phyloP scores from a whole-genome alignment of 768 basidiomycete species.

The Pleurotus salmoneostramineus region DNA sequence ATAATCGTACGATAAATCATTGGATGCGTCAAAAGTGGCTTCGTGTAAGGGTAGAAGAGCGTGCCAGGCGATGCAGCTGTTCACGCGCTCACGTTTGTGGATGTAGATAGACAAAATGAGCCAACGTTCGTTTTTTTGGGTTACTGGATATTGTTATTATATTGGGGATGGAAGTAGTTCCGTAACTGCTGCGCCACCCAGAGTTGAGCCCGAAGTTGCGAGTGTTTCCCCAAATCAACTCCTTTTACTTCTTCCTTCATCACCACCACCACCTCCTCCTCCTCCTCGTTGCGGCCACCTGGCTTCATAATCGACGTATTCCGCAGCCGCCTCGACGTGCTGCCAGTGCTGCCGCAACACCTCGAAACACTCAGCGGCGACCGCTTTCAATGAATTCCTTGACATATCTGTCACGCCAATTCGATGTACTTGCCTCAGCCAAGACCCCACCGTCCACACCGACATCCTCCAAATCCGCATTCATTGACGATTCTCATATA shows the following conservation, averaged over 20 bases:
- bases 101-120: neutral
- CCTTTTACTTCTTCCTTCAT: neutral
- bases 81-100: constrained; percentile 3
- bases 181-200: constrained; percentile 3
- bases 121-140: constrained; percentile 4
- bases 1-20: neutral
- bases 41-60: no score
- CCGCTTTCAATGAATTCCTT: constrained; percentile 68
- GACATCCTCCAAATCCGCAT: constrained; percentile 28
- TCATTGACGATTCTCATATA: constrained; percentile 18
- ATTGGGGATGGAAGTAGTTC: neutral
- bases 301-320: constrained; percentile 4
- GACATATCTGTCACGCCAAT: constrained; percentile 74
- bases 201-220: neutral
- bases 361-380: neutral
- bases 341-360: neutral
- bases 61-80: no score
- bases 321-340: neutral
- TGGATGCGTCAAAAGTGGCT: neutral
- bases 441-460: constrained; percentile 59
- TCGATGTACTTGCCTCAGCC: constrained; percentile 68
- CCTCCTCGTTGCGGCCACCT: constrained; percentile 8
- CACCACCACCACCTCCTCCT: neutral
- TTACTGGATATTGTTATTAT: no score
- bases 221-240: neutral